Evolutionary conservation across 2,329 filamentous ascomycete genomes (phyloP).

Genomic region (Aureobasidium melanogenum): DNA sequence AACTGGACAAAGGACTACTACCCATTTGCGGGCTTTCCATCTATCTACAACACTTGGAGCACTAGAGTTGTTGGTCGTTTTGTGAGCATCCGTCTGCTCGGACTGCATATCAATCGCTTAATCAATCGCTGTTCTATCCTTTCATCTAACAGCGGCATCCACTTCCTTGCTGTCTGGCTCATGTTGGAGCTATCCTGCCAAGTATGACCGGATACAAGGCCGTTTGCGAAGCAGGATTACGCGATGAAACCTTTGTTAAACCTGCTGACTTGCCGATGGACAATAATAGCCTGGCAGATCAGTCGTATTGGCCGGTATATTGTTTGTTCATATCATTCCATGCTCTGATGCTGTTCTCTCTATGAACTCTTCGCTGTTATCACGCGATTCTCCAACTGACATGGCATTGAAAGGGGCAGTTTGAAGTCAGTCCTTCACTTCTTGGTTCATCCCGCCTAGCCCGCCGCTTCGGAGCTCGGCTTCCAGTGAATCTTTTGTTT

Average conservation of each 20-base stretch:
- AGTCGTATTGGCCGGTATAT: neutral
- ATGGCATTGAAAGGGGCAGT: neutral
- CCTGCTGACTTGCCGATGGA: neutral
- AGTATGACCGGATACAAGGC: slow-evolving; percentile 1
- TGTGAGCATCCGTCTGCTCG: neutral
- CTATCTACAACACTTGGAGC: neutral
- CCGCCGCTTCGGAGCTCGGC: neutral
- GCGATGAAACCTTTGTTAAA: slow-evolving; percentile 10
- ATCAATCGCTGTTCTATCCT: neutral
- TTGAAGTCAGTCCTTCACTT: neutral
- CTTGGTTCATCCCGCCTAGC: neutral
- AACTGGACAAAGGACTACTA: slow-evolving; percentile 3
- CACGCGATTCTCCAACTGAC: neutral
- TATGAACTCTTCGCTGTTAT: neutral
- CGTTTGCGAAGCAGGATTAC: slow-evolving; percentile 10
- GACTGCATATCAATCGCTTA: neutral
- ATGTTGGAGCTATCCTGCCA: neutral
- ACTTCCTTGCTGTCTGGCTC: neutral
- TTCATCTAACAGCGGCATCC: neutral
- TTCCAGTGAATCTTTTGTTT: neutral
- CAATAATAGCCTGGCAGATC: neutral
- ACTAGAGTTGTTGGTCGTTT: neutral
- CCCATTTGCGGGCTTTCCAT: slow-evolving; percentile 5
- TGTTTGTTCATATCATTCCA: neutral
- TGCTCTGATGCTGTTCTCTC: neutral